A percentile compares a stretch with the other conserved stretches of the same genome.
Conservation (phyloP, 2,329 filamentous ascomycete species). For the Pyrenochaeta sp. region DNA sequence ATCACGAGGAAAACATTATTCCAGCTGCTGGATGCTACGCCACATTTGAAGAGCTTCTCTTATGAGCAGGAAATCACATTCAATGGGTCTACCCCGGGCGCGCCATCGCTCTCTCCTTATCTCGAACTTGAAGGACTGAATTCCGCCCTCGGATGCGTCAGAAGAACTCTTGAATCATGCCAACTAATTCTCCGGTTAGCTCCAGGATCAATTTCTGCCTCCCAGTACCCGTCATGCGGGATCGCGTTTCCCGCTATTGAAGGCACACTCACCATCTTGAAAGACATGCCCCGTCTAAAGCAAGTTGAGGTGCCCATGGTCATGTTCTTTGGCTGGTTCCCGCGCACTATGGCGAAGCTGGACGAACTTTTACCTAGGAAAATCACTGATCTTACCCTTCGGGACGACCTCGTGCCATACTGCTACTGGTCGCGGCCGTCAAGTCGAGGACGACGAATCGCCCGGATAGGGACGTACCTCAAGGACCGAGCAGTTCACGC, state of each 20-base stretch:
- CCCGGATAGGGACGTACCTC: conserved; percentile 27
- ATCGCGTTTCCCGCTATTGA: conserved; percentile 28
- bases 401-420: conserved; percentile 29
- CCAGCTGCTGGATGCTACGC: conserved; percentile 25
- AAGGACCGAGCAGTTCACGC: conserved; percentile 18
- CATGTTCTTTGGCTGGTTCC: conserved; percentile 32
- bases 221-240: conserved; percentile 21
- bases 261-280: conserved; percentile 28
- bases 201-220: conserved; percentile 24
- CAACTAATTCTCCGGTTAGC: conserved; percentile 25
- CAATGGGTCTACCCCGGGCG: conserved; percentile 13
- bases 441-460: conserved; percentile 23
- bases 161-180: conserved; percentile 24
- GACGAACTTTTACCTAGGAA: conserved; percentile 26
- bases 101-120: conserved; percentile 18
- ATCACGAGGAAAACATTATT: conserved; percentile 27
- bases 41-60: conserved; percentile 24
- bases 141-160: conserved; percentile 23
- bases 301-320: conserved; percentile 28
- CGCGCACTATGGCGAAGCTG: conserved; percentile 23
- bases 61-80: conserved; percentile 32
- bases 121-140: conserved; percentile 31
- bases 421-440: conserved; percentile 29
- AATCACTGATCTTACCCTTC: conserved; percentile 18
- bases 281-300: conserved; percentile 21